phyloP scores from a whole-genome alignment of 2,329 filamentous ascomycete genomes.

The Botrytis cinerea region DNA sequence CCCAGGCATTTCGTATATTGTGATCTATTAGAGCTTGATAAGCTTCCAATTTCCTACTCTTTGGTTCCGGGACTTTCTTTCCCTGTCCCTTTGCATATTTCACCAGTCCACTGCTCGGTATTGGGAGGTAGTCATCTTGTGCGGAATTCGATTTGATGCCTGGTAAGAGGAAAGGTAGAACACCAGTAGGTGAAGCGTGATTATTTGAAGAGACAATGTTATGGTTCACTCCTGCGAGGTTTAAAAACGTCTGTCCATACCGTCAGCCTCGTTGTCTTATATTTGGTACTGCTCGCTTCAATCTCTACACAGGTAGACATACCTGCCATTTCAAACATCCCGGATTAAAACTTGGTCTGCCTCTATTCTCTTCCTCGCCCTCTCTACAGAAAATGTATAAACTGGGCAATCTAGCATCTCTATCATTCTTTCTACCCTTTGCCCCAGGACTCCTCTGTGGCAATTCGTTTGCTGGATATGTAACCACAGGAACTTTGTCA shows the following conservation, averaged over 20 bases:
- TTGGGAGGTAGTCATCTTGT: slow-evolving; percentile 46
- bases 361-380: slow-evolving; percentile 51
- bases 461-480: slow-evolving; percentile 73
- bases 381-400: slow-evolving; percentile 78
- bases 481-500: slow-evolving; percentile 76
- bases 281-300: slow-evolving; percentile 8
- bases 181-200: slow-evolving; percentile 86
- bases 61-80: slow-evolving; percentile 49
- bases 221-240: slow-evolving; percentile 71
- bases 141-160: slow-evolving; percentile 37
- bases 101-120: slow-evolving; percentile 67
- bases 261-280: slow-evolving; percentile 23
- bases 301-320: slow-evolving; percentile 38
- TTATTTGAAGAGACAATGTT: slow-evolving; percentile 75
- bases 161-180: slow-evolving; percentile 84
- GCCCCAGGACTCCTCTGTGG: slow-evolving; percentile 60
- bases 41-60: slow-evolving; percentile 59
- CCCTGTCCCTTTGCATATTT: slow-evolving; percentile 64
- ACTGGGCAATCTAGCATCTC: slow-evolving; percentile 47
- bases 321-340: slow-evolving; percentile 97
- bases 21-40: slow-evolving; percentile 78
- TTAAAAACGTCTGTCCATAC: slow-evolving; percentile 72
- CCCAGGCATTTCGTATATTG: slow-evolving; percentile 83
- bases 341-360: slow-evolving; percentile 82
- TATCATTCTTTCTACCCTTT: slow-evolving; percentile 25